Evolutionary conservation across 129 eudicot species (phyloP).

Genomic region (Tanacetum coccineum): DNA sequence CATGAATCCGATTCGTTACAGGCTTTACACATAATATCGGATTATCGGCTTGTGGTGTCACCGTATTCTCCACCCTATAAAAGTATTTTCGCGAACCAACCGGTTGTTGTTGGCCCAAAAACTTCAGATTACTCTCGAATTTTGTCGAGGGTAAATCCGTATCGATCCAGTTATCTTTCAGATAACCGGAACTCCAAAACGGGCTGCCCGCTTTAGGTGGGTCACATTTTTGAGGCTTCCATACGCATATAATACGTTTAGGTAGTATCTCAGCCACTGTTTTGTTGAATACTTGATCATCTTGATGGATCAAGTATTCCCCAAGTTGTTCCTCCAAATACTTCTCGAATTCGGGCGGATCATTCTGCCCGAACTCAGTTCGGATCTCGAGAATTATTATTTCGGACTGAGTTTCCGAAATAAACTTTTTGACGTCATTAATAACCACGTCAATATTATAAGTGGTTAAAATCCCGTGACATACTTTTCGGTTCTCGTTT

Average conservation of each 20-base stretch:
- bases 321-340: slow-evolving; percentile 71
- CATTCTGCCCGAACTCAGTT: slow-evolving; percentile 80
- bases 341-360: slow-evolving; percentile 89
- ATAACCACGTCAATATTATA: slow-evolving; percentile 70
- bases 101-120: slow-evolving; percentile 58
- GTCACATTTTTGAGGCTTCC: slow-evolving; percentile 88
- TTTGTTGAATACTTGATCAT: slow-evolving; percentile 69
- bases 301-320: slow-evolving; percentile 79
- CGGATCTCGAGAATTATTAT: slow-evolving; percentile 83
- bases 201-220: slow-evolving; percentile 70
- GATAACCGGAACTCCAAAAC: slow-evolving; percentile 65
- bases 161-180: slow-evolving; percentile 95
- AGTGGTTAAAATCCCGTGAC: slow-evolving; percentile 73
- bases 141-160: slow-evolving; percentile 84
- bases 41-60: slow-evolving; percentile 77
- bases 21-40: slow-evolving; percentile 83
- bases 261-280: slow-evolving; percentile 73
- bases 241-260: slow-evolving; percentile 70
- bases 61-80: slow-evolving; percentile 95
- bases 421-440: slow-evolving; percentile 61
- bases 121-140: slow-evolving; percentile 82
- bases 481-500: slow-evolving; percentile 73
- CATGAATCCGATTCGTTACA: slow-evolving; percentile 77
- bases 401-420: slow-evolving; percentile 77
- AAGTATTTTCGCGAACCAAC: slow-evolving; percentile 55